These are phyloP conservation scores for Tillandsia fasciculata DNA, from an alignment of 176 grass and related monocot genomes.

Conservation along the genomic window DNA sequence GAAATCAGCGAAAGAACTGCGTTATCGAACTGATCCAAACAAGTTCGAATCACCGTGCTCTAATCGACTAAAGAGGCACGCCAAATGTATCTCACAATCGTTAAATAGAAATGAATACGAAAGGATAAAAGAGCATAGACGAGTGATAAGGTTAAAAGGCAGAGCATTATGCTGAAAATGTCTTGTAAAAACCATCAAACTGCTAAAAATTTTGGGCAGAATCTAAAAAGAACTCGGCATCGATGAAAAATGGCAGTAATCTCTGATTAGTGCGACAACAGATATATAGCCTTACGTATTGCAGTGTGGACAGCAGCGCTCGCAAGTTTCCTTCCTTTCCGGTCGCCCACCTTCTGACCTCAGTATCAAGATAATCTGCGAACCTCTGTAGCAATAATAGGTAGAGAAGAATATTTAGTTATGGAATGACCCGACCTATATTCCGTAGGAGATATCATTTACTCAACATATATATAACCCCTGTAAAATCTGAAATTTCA, in stretches of 20 bases:
- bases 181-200: too few relatives aligned
- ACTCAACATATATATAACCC: too few relatives aligned
- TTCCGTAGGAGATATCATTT: background rate
- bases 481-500: too few relatives aligned
- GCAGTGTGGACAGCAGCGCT: slow-evolving; percentile 88
- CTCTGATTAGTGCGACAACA: background rate
- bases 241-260: too few relatives aligned
- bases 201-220: too few relatives aligned
- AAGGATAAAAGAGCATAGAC: too few relatives aligned
- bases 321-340: slow-evolving; percentile 98
- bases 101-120: too few relatives aligned
- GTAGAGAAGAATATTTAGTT: background rate
- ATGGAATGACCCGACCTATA: background rate
- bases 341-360: slow-evolving; percentile 95
- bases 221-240: too few relatives aligned
- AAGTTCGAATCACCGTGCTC: background rate
- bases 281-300: slow-evolving; percentile 49
- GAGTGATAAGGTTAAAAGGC: too few relatives aligned
- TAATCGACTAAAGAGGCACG: too few relatives aligned
- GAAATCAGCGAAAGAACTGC: background rate
- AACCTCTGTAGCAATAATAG: slow-evolving; percentile 60
- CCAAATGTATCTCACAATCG: too few relatives aligned
- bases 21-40: background rate
- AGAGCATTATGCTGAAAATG: too few relatives aligned
- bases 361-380: slow-evolving; percentile 80